phyloP scores from a whole-genome alignment of 805 yeast species.

The Candida awuae region DNA sequence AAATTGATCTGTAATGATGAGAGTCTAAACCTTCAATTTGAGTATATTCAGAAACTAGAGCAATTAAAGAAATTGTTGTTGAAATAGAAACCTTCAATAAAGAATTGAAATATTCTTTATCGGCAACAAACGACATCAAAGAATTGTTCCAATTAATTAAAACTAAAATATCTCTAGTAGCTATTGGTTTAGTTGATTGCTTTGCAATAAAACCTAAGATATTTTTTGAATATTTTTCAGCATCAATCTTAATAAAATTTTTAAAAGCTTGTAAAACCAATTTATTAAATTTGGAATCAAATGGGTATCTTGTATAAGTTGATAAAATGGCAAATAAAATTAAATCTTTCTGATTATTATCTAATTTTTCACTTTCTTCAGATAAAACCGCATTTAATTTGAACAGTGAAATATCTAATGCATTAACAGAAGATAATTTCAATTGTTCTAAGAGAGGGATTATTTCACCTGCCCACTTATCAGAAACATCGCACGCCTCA shows the following conservation, averaged over 20 bases:
- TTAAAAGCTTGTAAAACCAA: slow-evolving; percentile 35
- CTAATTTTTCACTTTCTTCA: slow-evolving; percentile 12
- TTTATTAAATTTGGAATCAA: slow-evolving; percentile 41
- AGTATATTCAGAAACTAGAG: slow-evolving; percentile 17
- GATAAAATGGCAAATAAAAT: slow-evolving; percentile 34
- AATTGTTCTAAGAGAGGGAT: slow-evolving; percentile 15
- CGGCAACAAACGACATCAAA: slow-evolving; percentile 25
- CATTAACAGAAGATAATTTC: slow-evolving; percentile 30
- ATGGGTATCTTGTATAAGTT: slow-evolving; percentile 41
- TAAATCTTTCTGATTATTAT: slow-evolving; percentile 21
- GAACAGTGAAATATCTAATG: slow-evolving; percentile 30
- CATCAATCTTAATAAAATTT: slow-evolving; percentile 26
- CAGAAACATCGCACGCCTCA: slow-evolving; percentile 1
- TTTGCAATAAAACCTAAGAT: slow-evolving; percentile 34
- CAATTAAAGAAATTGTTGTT: slow-evolving; percentile 33
- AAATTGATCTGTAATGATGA: slow-evolving; percentile 35
- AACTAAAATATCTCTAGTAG: slow-evolving; percentile 49
- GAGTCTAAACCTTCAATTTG: slow-evolving; percentile 25
- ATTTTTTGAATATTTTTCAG: slow-evolving; percentile 23
- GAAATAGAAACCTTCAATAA: slow-evolving; percentile 19
- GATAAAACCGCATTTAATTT: slow-evolving; percentile 26
- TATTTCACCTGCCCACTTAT: slow-evolving; percentile 14
- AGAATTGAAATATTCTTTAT: slow-evolving; percentile 18
- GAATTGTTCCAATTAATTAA: slow-evolving; percentile 50
- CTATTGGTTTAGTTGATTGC: slow-evolving; percentile 31